Conservation (phyloP, 352 stramenopile genomes). For the Thraustotheca clavata region DNA sequence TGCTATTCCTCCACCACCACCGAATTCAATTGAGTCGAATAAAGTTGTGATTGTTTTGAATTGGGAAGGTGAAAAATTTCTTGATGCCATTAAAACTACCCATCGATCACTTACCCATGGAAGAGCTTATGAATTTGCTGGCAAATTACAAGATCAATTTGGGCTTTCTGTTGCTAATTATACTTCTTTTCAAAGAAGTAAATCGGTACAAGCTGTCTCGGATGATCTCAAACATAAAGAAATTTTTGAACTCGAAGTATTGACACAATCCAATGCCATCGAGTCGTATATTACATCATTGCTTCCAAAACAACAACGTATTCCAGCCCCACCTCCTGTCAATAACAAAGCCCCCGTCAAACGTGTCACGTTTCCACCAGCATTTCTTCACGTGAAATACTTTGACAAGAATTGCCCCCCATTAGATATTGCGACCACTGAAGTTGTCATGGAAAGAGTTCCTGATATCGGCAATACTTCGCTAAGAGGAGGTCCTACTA, state of each 20-base stretch:
- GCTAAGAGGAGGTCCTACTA: too few species aligned
- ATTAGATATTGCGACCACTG: not conserved
- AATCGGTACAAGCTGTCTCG: not conserved
- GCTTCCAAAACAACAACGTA: not conserved
- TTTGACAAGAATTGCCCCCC: slow-evolving; percentile 1
- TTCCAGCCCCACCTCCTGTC: too few species aligned
- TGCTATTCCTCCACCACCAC: not conserved
- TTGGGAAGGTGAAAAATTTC: not conserved
- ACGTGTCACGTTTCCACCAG: slow-evolving; percentile 7
- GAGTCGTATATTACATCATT: slow-evolving; percentile 3
- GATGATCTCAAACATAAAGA: not conserved
- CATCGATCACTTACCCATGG: not conserved
- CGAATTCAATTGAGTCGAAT: too few species aligned
- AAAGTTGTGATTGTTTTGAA: not conserved
- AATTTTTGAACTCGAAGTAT: not conserved
- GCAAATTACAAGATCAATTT: not conserved
- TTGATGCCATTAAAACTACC: not conserved
- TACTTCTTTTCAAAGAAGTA: not conserved
- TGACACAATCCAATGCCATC: not conserved
- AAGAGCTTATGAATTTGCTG: not conserved
- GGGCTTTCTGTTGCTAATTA: too few species aligned
- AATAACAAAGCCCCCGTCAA: not conserved
- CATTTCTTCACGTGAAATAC: slow-evolving; percentile 12
- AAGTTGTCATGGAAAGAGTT: not conserved
- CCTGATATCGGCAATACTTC: too few species aligned